Evolutionary conservation across 1,284 basidiomycete species (phyloP), one percentile per base, ranked within the genome.

Genomic region (Coniferiporia sulphurascens): DNA sequence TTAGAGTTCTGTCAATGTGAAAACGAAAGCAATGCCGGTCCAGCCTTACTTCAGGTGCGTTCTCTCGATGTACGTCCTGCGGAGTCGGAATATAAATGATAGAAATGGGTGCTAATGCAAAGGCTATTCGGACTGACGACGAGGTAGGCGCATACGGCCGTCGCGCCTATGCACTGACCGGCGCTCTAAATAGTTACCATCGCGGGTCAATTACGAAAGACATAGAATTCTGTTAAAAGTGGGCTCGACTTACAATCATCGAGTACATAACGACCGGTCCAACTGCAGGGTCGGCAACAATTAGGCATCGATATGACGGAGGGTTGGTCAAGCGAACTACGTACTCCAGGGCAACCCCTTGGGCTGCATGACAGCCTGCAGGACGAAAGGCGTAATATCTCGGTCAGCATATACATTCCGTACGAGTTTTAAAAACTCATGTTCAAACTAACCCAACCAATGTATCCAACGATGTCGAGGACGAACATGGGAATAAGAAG

Each of bases 401-500:
- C 15, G 15, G 19, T 19, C 38, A 41, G 38, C 38, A 8, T 27
- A 41, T 8, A 41, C n/a, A 8, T 41, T 41, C 12, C 7, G 38
- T 3, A 10, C 9, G 13, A 13, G 36, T 12, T 12, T 15, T 15
- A 3, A 12, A 12, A 8, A 44, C n/a, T 38, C 4, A 41, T 66
- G 38, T 15, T 5, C 3, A 62, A 57, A 71, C 69, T 72, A 59
- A 75, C 75, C 76, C 77, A 79, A 32, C 77, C 76, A 21, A 73
- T 70, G 63, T 77, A 79, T 19, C 77, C 78, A 59, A 76, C 76
- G 0, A 77, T 68, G 13, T 76, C 74, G 15, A 56, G 34, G 58
- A 76, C 71, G 13, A 78, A 66, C 76, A 78, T 78, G 7, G 72
- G 68, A 5, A 71, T 53, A 61, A 77, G 70, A 63, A 78, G 76